These are phyloP conservation scores for Nakaseomyces uthaithaninus DNA, from an alignment of 1,139 yeast species.

Conservation along the genomic window DNA sequence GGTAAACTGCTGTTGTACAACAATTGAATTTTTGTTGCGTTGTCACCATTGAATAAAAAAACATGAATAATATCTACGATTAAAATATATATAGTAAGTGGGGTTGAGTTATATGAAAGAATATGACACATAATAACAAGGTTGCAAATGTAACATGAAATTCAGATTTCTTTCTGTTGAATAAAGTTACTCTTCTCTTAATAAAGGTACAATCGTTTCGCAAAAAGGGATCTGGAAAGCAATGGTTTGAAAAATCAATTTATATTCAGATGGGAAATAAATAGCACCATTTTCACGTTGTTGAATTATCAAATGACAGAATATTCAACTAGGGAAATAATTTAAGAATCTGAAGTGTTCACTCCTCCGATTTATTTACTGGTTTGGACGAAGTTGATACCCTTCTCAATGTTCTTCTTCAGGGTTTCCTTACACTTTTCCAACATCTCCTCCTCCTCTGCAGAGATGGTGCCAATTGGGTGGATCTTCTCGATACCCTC, in stretches of 20 bases:
- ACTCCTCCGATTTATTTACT: conserved; percentile 8
- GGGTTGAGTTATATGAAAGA: neutral
- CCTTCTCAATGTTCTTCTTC: conserved; percentile 64
- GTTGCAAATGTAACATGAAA: no score
- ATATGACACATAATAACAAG: conserved; percentile 2
- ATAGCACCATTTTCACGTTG: no score
- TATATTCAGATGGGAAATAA: no score
- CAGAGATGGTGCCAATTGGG: conserved; percentile 49
- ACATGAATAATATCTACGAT: conserved; percentile 3
- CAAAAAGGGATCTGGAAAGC: no score
- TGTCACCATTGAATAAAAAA: neutral
- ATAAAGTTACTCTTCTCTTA: no score
- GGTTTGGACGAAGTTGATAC: conserved; percentile 47
- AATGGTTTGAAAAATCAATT: no score
- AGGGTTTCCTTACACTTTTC: conserved; percentile 79
- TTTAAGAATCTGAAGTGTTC: neutral
- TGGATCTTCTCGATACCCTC: conserved; percentile 79
- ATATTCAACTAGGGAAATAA: no score
- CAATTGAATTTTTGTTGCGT: neutral
- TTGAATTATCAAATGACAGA: no score
- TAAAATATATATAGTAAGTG: neutral
- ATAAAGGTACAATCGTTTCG: no score
- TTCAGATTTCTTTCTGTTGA: no score
- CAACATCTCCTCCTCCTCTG: conserved; percentile 66
- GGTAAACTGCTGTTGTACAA: no score